Evolutionary conservation across 495 filamentous ascomycete genomes (phyloP), one percentile per base, ranked within the genome.

Genomic region (Penicillium roqueforti): DNA sequence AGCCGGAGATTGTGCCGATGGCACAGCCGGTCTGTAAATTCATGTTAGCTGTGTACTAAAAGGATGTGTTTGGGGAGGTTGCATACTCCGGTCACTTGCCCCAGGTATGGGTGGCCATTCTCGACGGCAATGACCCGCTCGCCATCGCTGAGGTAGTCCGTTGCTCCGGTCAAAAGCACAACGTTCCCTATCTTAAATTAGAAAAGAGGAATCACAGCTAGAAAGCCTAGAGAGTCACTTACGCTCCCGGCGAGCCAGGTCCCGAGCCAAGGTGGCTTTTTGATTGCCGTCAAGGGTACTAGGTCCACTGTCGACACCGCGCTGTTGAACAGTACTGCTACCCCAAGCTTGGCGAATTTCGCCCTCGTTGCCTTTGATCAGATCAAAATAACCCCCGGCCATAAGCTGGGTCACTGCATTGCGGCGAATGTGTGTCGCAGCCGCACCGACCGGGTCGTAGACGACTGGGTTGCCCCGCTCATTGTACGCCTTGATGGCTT

Each of bases 351-450:
- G 83, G 26, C 76, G 71, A 52, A 98, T 92, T 69, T 98, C 93
- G 45, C 85, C 83, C 67, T 95, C 92, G 65, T 98, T 98, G 23
- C 93, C 93, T 69, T 97, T 98, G 69, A 98, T 90, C 19, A 96
- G 76, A 67, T 88, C 83, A 56, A 93, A 87, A 63, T 88, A 87
- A 28, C 89, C 90, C 6, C 71, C 79, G 1, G 79, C 75, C 67
- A 96, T 73, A n/a, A 98, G 80, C 10, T 77, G 77, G 34, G 81
- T 83, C 31, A 93, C 81, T 0, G 88, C 86, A 1, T 77, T 75
- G 25, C 86, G 83, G 23, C 93, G 82, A 11, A 89, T 76, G 3
- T 75, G 55, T 2, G 92, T 97, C 6, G 93, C 93, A 19, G 89
- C 92, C 9, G 85, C 89, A 16, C 93, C 93, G 8, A 98, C 93